Evolutionary conservation across 208 protist species (phyloP), one percentile per base, ranked within the genome.

Genomic region (Herpetomonas muscarum): DNA sequence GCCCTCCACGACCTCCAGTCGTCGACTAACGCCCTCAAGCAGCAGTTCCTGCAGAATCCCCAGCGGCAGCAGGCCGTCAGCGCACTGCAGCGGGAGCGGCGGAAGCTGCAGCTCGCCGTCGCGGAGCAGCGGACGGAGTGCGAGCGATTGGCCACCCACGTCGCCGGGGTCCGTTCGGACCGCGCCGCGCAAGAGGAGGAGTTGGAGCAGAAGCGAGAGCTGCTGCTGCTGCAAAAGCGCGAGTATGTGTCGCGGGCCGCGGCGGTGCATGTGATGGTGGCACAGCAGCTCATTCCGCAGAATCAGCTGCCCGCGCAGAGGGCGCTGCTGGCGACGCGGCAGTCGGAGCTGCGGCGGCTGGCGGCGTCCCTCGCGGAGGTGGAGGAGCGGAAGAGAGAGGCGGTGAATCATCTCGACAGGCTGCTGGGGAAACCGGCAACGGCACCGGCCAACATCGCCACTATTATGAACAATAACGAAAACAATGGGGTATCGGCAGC

Each of bases 71-170:
- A 52, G 37, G 67, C 60, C 1, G 56, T 80, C 6, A 68, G 78
- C 10, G 67, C 64, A 6, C 61, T 82, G 13, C 72, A 55, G 1
- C 56, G 54, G 17, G 79, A 85, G 55, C 67, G 71, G 55, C 24
- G 51, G 3, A 72, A 77, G 36, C 29, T 78, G 22, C 36, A 55
- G 15, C 58, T 64, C 4, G 57, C 55, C 19, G 30, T 52, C 3
- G 48, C 50, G 5, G 49, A 67, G 36, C 70, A 69, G 26, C 56
- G 57, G 17, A 62, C 50, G 13, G 49, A 60, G 29, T 25, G 60
- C 26, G 55, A 52, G 22, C 49, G 34, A 2, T 39, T 52, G 25
- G 29, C 57, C 19, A 30, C 19, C 1, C 64, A 79, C 58, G 53
- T 81, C n/a, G 54, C 62, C 21, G 48, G 49, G 17, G 48, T 81